These are phyloP conservation scores for Cicer chorassanicum DNA, from an alignment of 306 rosid species.

Conservation along the genomic window DNA sequence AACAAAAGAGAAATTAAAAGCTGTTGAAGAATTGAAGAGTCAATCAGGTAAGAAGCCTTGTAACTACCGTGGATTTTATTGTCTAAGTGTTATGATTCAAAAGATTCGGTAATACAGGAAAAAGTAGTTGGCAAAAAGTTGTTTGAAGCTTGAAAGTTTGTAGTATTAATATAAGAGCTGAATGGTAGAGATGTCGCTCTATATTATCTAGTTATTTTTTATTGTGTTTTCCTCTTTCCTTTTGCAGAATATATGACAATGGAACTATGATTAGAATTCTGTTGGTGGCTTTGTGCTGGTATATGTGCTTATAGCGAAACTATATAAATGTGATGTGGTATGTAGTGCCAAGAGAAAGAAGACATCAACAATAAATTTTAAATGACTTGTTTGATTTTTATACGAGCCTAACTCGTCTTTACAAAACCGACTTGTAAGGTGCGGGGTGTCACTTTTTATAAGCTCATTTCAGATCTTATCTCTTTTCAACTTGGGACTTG, in stretches of 20 bases:
- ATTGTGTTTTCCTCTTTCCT: conserved; percentile 18
- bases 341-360: neutral
- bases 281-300: neutral
- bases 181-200: conserved; percentile 21
- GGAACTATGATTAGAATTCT: conserved; percentile 20
- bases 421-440: too few relatives aligned
- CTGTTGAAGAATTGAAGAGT: conserved; percentile 88
- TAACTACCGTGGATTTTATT: conserved; percentile 19
- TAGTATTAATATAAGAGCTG: conserved; percentile 22
- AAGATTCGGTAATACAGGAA: conserved; percentile 24
- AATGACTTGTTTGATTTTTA: neutral
- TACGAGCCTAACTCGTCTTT: too few relatives aligned
- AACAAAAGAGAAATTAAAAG: conserved; percentile 90
- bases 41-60: conserved; percentile 72
- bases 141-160: conserved; percentile 24
- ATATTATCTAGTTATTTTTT: conserved; percentile 10
- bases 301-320: conserved; percentile 5
- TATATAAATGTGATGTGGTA: neutral
- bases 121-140: conserved; percentile 20
- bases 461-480: too few relatives aligned
- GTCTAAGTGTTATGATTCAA: conserved; percentile 32
- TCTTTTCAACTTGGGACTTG: too few relatives aligned
- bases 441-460: too few relatives aligned
- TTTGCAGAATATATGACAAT: neutral
- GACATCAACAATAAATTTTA: neutral